A percentile compares a stretch with the other conserved stretches of the same genome.
Evolutionary conservation across 495 filamentous ascomycete genomes (phyloP).

Genomic region (Penicillium subrubescens): DNA sequence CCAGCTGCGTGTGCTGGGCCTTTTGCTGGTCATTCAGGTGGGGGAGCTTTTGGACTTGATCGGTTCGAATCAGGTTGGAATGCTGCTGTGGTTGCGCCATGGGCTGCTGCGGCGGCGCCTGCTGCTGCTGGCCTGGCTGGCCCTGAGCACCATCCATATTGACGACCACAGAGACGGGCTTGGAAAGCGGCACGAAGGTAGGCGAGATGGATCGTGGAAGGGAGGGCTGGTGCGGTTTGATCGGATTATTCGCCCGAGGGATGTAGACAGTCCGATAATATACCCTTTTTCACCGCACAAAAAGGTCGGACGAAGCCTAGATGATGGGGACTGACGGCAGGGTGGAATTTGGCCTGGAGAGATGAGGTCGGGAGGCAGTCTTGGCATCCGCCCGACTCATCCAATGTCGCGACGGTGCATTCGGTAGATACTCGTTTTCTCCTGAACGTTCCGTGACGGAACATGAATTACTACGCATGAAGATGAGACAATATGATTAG

Average conservation of each 20-base stretch:
- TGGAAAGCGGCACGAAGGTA: background rate
- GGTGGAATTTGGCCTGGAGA: slow-evolving; percentile 9
- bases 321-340: slow-evolving; percentile 3
- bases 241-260: background rate
- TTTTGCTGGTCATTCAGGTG: slow-evolving; percentile 62
- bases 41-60: slow-evolving; percentile 53
- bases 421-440: background rate
- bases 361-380: slow-evolving; percentile 18
- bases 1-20: slow-evolving; percentile 63
- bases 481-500: no score
- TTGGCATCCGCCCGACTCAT: slow-evolving; percentile 14
- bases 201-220: background rate
- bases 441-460: background rate
- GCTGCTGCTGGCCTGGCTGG: slow-evolving; percentile 29
- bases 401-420: background rate
- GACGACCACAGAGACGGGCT: slow-evolving; percentile 1
- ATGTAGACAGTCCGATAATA: background rate
- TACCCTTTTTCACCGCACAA: background rate
- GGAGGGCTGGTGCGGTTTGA: background rate
- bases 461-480: no score
- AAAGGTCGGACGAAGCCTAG: background rate
- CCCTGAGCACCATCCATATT: slow-evolving; percentile 41
- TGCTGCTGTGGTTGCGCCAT: slow-evolving; percentile 44
- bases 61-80: slow-evolving; percentile 53
- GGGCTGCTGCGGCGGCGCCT: slow-evolving; percentile 11